Evolutionary conservation across 2,329 filamentous ascomycete species (phyloP), one percentile per base, ranked within the genome.

Genomic region (Arthrobotrys musiformis): DNA sequence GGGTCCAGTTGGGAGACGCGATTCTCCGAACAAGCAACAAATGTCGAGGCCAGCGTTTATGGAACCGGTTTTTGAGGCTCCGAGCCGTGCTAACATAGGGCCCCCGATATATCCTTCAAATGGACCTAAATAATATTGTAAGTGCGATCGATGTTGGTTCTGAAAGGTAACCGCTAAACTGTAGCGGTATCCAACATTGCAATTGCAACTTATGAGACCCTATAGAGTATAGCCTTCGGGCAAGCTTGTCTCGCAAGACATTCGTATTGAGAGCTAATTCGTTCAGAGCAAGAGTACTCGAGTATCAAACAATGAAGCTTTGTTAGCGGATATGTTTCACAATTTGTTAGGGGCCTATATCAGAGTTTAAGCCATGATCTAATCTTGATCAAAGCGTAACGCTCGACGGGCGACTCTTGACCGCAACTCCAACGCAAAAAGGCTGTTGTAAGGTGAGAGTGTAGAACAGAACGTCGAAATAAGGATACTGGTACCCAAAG

Each of bases 401-500:
- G 19, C 13, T 58, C 11, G 1, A 24, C 2, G 26, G 33, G 40
- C 19, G 33, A 26, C 54, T 26, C 46, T 58, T 17, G 33, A 40
- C 54, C 19, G 54, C 54, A 58, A 40, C 19, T 17, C 33, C 54
- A 58, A 58, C 54, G 54, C 54, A 58, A 58, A 58, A 58, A 40
- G 33, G 9, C 19, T 58, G 54, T 58, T 58, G 54, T 24, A 58
- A 37, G 19, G 33, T 58, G 54, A 40, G 54, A 15, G 17, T 40
- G 33, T 19, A 11, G n/a, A n/a, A 8, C 2, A 33, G n/a, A 33
- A 37, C 28, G 17, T 56, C 50, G 13, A 11, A 22, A 33, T 56
- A 35, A 26, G 33, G 26, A 37, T 24, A 11, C 9, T 24, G 4
- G 33, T 8, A 13, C 50, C n/a, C 17, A 24, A 28, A 15, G 22